Evolutionary conservation across 768 basidiomycete species (phyloP).

Genomic region (Calocybe indica): DNA sequence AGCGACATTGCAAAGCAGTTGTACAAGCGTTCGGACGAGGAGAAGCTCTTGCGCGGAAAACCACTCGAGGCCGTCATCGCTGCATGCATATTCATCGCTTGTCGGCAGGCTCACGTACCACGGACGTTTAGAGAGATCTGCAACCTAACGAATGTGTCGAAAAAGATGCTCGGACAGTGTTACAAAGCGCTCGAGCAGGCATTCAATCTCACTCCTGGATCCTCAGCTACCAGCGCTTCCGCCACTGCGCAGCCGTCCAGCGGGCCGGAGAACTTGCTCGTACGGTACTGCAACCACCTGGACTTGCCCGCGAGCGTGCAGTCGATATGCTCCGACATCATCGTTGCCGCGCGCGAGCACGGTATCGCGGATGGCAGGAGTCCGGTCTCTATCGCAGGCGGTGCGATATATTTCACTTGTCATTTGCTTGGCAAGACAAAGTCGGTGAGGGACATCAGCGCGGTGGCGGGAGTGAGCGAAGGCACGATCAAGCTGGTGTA

Average conservation of each 20-base stretch:
- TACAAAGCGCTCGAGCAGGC: slow-evolving; percentile 86
- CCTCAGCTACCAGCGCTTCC: slow-evolving; percentile 45
- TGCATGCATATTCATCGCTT: slow-evolving; percentile 97
- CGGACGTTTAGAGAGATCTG: slow-evolving; percentile 96
- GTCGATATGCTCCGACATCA: slow-evolving; percentile 78
- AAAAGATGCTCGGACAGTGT: slow-evolving; percentile 92
- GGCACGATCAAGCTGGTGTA: slow-evolving; percentile 92
- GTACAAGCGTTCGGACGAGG: slow-evolving; percentile 96
- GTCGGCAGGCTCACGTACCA: slow-evolving; percentile 91
- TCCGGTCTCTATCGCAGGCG: slow-evolving; percentile 98
- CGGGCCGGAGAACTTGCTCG: slow-evolving; percentile 81
- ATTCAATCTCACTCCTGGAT: slow-evolving; percentile 83
- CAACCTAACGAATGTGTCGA: slow-evolving; percentile 88
- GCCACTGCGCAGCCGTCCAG: slow-evolving; percentile 37
- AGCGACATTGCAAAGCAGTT: slow-evolving; percentile 95
- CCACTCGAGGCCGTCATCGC: slow-evolving; percentile 91
- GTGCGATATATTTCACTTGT: slow-evolving; percentile 91
- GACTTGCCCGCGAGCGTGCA: slow-evolving; percentile 81
- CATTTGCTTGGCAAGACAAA: slow-evolving; percentile 71
- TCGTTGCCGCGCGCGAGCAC: slow-evolving; percentile 70
- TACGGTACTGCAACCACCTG: slow-evolving; percentile 93
- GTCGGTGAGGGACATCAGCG: slow-evolving; percentile 79
- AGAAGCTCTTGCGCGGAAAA: slow-evolving; percentile 88
- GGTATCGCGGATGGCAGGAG: slow-evolving; percentile 92
- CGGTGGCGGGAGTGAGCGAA: slow-evolving; percentile 91